phyloP scores from a whole-genome alignment of 2,329 filamentous ascomycete genomes.

The Podosphaera fusca region DNA sequence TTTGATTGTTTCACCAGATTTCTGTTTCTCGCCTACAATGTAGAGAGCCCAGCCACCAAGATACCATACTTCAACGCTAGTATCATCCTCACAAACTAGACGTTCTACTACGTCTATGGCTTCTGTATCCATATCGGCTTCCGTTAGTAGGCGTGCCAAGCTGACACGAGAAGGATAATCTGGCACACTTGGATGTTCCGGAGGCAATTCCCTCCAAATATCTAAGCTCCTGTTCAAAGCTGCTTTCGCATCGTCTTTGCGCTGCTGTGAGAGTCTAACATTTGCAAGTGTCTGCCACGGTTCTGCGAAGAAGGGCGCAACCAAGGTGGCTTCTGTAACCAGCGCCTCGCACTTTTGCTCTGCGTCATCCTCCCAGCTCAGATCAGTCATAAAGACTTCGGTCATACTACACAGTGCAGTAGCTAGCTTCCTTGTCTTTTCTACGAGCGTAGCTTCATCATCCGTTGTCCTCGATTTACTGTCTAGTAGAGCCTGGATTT shows the following conservation, averaged over 20 bases:
- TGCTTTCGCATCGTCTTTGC: slow-evolving; percentile 54
- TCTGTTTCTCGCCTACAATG: slow-evolving; percentile 49
- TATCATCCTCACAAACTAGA: slow-evolving; percentile 69
- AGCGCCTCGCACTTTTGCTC: slow-evolving; percentile 71
- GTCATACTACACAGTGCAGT: slow-evolving; percentile 84
- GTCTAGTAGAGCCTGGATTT: slow-evolving; percentile 41
- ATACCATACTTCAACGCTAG: slow-evolving; percentile 92
- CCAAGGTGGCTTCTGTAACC: slow-evolving; percentile 71
- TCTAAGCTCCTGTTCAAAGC: slow-evolving; percentile 61
- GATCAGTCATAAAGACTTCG: slow-evolving; percentile 97
- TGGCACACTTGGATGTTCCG: slow-evolving; percentile 49
- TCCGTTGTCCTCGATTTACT: slow-evolving; percentile 21
- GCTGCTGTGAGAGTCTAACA: slow-evolving; percentile 71
- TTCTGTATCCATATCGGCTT: slow-evolving; percentile 65
- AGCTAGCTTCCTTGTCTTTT: slow-evolving; percentile 62
- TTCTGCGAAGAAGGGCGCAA: slow-evolving; percentile 61
- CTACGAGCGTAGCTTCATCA: slow-evolving; percentile 25
- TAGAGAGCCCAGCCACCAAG: slow-evolving; percentile 85
- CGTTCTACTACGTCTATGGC: slow-evolving; percentile 69
- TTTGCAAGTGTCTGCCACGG: slow-evolving; percentile 91
- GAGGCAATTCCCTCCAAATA: slow-evolving; percentile 59
- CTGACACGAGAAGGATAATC: slow-evolving; percentile 73
- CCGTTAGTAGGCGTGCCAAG: slow-evolving; percentile 67
- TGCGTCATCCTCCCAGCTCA: slow-evolving; percentile 80
- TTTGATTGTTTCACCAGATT: slow-evolving; percentile 18